These are phyloP conservation scores for Penicillium ochrochloron DNA, from an alignment of 495 filamentous ascomycete genomes.

Conservation along the genomic window DNA sequence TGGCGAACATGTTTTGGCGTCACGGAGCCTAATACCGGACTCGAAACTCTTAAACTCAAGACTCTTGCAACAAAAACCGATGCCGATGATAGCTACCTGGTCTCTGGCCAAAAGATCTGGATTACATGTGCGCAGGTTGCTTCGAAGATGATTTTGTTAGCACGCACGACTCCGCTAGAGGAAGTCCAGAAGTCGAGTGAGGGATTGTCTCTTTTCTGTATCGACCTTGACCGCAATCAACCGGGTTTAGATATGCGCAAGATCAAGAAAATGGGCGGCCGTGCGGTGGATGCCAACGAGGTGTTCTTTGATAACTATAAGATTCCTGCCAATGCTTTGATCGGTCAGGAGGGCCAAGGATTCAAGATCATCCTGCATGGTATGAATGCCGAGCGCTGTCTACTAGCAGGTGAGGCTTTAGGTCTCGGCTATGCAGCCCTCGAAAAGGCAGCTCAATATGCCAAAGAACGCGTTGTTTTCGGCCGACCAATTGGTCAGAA, in stretches of 20 bases:
- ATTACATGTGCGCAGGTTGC: slow-evolving; percentile 81
- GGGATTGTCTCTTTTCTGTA: slow-evolving; percentile 76
- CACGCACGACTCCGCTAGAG: slow-evolving; percentile 70
- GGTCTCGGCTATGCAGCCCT: slow-evolving; percentile 78
- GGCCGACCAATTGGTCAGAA: slow-evolving; percentile 73
- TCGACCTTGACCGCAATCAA: slow-evolving; percentile 64
- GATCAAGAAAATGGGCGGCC: slow-evolving; percentile 83
- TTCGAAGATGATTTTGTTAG: slow-evolving; percentile 76
- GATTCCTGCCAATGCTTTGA: slow-evolving; percentile 62
- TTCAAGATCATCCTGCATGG: slow-evolving; percentile 81
- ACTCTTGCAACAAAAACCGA: slow-evolving; percentile 58
- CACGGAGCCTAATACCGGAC: slow-evolving; percentile 66
- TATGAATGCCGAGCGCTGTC: slow-evolving; percentile 82
- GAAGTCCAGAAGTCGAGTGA: slow-evolving; percentile 68
- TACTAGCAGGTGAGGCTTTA: slow-evolving; percentile 77
- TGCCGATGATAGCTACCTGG: slow-evolving; percentile 56
- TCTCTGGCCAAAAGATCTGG: slow-evolving; percentile 83
- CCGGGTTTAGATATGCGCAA: slow-evolving; percentile 64
- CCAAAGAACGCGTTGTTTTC: slow-evolving; percentile 70
- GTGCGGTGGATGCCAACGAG: slow-evolving; percentile 81
- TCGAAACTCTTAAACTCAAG: slow-evolving; percentile 71
- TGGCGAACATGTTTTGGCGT: slow-evolving; percentile 77
- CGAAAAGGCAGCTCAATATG: slow-evolving; percentile 66
- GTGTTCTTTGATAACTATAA: slow-evolving; percentile 79
- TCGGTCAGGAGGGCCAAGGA: slow-evolving; percentile 71